Percentiles rank a stretch among this genome's conserved stretches.
Evolutionary conservation across 1,284 basidiomycete genomes (phyloP).

Genomic region (Austropuccinia psidii): DNA sequence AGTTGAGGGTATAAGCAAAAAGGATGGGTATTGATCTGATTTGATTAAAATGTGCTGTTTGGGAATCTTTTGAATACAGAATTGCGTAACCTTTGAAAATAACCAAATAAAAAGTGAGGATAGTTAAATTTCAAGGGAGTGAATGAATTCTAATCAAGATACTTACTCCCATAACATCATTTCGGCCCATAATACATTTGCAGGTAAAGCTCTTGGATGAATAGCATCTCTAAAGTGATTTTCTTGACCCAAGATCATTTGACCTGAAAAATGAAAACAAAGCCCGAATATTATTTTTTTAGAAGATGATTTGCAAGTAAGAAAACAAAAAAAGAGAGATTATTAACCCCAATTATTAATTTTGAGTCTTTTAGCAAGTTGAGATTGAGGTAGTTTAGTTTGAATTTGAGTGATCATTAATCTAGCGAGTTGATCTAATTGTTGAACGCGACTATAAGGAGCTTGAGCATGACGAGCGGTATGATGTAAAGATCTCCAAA

Average conservation of each 20-base stretch:
- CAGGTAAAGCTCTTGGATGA: conserved; percentile 17
- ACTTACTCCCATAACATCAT: conserved; percentile 35
- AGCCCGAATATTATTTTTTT: not conserved
- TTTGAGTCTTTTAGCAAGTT: not conserved
- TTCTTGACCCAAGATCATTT: conserved; percentile 17
- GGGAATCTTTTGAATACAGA: no score
- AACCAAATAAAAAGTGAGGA: no score
- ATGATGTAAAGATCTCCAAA: conserved; percentile 22
- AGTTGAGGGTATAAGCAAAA: no score
- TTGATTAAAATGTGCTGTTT: no score
- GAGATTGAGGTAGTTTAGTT: not conserved
- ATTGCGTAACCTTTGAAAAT: no score
- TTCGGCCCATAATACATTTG: conserved; percentile 22
- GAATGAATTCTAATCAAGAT: no score
- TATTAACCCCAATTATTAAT: conserved; percentile 25
- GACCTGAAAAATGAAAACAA: not conserved
- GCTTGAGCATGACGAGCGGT: not conserved
- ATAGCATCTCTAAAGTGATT: conserved; percentile 24
- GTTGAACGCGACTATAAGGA: conserved; percentile 11
- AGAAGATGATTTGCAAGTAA: not conserved
- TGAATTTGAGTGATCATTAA: not conserved
- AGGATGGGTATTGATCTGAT: no score
- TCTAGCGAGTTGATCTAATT: conserved; percentile 21
- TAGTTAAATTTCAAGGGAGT: no score
- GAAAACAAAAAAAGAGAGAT: not conserved